A percentile compares a stretch with the other conserved stretches of the same genome.
phyloP scores from a whole-genome alignment of 2,329 filamentous ascomycete species.

The Talaromyces pinophilus region DNA sequence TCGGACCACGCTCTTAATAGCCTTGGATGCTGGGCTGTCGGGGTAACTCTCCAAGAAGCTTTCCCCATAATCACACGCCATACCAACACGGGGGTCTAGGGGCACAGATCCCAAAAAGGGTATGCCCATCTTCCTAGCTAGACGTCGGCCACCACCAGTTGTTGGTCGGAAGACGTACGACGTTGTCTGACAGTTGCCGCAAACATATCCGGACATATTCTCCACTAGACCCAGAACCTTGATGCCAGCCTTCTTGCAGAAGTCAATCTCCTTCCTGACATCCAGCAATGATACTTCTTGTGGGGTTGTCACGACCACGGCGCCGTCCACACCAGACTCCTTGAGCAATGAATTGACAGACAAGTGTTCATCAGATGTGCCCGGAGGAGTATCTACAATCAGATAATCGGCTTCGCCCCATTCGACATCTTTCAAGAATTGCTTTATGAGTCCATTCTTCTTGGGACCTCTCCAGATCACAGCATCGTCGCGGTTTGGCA shows the following conservation, averaged over 20 bases:
- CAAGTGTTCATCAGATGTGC: constrained; percentile 92
- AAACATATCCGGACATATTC: constrained; percentile 98
- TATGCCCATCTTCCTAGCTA: constrained; percentile 84
- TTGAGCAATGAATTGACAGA: constrained; percentile 90
- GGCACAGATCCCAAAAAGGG: constrained; percentile 89
- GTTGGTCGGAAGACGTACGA: constrained; percentile 86
- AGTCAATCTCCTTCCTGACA: constrained; percentile 96
- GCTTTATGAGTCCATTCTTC: constrained; percentile 98
- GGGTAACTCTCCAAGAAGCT: constrained; percentile 94
- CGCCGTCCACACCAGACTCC: constrained; percentile 88
- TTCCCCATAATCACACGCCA: constrained; percentile 96
- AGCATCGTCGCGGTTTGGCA: constrained; percentile 88
- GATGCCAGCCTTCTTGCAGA: constrained; percentile 93
- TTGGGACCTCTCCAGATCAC: constrained; percentile 98
- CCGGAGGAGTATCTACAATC: constrained; percentile 91
- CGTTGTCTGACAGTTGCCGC: constrained; percentile 80
- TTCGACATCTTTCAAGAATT: constrained; percentile 95
- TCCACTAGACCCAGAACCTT: constrained; percentile 85
- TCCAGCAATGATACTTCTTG: constrained; percentile 92
- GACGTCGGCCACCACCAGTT: constrained; percentile 77
- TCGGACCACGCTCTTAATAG: constrained; percentile 77
- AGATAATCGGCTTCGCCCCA: constrained; percentile 95
- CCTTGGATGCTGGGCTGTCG: constrained; percentile 84
- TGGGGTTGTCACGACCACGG: constrained; percentile 89
- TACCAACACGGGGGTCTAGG: constrained; percentile 87